phyloP scores from a whole-genome alignment of 768 basidiomycete genomes.

The Terana coerulea region DNA sequence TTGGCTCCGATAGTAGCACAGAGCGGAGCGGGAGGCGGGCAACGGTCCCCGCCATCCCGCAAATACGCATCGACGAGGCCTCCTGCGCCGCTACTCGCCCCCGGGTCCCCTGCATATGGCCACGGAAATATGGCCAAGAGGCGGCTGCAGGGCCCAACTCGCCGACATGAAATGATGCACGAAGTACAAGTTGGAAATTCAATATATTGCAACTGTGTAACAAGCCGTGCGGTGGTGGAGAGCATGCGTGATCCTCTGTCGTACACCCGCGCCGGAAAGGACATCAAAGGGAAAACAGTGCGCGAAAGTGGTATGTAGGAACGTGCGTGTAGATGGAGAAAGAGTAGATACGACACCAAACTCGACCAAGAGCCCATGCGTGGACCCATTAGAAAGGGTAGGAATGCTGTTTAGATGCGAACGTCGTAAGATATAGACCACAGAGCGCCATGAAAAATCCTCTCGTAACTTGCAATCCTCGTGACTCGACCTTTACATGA shows the following conservation, averaged over 20 bases:
- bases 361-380: not conserved
- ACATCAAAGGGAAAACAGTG: not conserved
- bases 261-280: not conserved
- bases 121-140: not conserved
- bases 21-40: no score
- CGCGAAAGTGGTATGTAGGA: no score
- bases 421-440: not conserved
- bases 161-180: slow-evolving; percentile 5
- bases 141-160: not conserved
- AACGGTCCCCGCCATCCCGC: no score
- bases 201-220: not conserved
- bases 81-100: no score
- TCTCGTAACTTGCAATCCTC: not conserved
- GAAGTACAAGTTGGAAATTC: not conserved
- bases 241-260: not conserved
- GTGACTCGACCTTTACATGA: slow-evolving; percentile 20
- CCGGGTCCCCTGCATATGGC: not conserved
- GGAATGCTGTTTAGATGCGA: not conserved
- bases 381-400: slow-evolving; percentile 4
- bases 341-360: not conserved
- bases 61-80: no score
- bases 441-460: not conserved
- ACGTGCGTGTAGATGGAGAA: slow-evolving; percentile 1
- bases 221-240: not conserved
- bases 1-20: not conserved